Evolutionary conservation across 1,139 yeast species (phyloP).

Genomic region (Geotrichum fermentans): DNA sequence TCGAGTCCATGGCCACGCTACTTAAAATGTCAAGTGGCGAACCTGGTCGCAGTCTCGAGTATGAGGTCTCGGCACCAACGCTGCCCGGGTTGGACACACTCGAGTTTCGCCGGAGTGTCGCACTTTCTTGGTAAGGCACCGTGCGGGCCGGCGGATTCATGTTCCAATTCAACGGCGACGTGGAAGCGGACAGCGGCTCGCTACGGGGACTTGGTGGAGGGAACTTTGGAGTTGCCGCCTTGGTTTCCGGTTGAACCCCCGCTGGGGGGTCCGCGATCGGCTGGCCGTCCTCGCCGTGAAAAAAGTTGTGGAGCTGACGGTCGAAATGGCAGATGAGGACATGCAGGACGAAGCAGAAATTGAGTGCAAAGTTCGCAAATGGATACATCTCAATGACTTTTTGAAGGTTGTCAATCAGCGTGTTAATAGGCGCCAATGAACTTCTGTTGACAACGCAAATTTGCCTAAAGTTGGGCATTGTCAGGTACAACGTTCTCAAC

Average conservation of each 20-base stretch:
- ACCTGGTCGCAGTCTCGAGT: constrained; percentile 22
- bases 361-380: constrained; percentile 29
- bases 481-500: constrained; percentile 51
- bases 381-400: constrained; percentile 26
- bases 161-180: too few relatives aligned
- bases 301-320: constrained; percentile 27
- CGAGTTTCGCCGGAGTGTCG: too few relatives aligned
- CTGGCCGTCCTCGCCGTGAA: too few relatives aligned
- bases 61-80: too few relatives aligned
- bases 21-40: constrained; percentile 35
- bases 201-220: too few relatives aligned
- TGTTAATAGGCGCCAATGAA: constrained; percentile 46
- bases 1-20: constrained; percentile 27
- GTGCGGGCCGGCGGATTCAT: too few relatives aligned
- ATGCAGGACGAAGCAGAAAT: constrained; percentile 30
- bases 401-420: constrained; percentile 38
- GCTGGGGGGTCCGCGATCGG: too few relatives aligned
- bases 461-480: constrained; percentile 49
- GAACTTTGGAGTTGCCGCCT: too few relatives aligned
- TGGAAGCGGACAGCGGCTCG: too few relatives aligned
- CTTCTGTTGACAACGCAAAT: constrained; percentile 45
- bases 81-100: too few relatives aligned
- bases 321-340: constrained; percentile 32
- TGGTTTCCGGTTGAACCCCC: too few relatives aligned
- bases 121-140: too few relatives aligned